Evolutionary conservation across 164 flowering plant genomes (phyloP).

Genomic region (Nymphaea thermarum): DNA sequence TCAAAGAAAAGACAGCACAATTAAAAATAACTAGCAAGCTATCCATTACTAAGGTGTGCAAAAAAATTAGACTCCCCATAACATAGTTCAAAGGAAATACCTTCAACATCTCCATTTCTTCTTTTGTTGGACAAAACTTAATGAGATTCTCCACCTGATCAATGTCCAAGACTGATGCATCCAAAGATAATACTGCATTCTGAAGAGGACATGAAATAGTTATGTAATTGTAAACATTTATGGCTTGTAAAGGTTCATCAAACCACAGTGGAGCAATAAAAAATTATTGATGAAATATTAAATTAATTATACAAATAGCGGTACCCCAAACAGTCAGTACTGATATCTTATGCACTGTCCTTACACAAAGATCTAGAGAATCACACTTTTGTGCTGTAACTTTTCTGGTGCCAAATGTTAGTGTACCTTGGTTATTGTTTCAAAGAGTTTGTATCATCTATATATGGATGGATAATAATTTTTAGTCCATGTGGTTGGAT

Average conservation of each 20-base stretch:
- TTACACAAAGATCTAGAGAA: neutral
- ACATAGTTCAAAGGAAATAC: slow-evolving; percentile 16
- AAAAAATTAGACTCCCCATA: neutral
- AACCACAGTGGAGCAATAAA: neutral
- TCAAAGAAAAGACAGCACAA: neutral
- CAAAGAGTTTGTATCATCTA: too few species aligned
- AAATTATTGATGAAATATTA: too few species aligned
- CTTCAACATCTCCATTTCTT: slow-evolving; percentile 88
- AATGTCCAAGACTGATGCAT: slow-evolving; percentile 78
- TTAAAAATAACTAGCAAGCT: neutral
- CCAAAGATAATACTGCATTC: slow-evolving; percentile 88
- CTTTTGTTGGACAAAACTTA: slow-evolving; percentile 93
- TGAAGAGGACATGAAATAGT: slow-evolving; percentile 10
- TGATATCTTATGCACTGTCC: neutral
- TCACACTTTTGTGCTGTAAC: neutral
- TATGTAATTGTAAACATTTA: neutral
- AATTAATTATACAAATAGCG: neutral
- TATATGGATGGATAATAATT: too few species aligned
- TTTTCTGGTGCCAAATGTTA: neutral
- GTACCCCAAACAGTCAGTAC: neutral
- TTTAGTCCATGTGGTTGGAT: neutral
- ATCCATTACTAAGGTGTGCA: neutral
- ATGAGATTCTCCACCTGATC: slow-evolving; percentile 98
- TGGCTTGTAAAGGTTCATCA: too few species aligned
- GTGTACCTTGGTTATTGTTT: neutral